Base-by-base conservation (phyloP, 805 yeast species). In the Millerozyma acaciae region DNA sequence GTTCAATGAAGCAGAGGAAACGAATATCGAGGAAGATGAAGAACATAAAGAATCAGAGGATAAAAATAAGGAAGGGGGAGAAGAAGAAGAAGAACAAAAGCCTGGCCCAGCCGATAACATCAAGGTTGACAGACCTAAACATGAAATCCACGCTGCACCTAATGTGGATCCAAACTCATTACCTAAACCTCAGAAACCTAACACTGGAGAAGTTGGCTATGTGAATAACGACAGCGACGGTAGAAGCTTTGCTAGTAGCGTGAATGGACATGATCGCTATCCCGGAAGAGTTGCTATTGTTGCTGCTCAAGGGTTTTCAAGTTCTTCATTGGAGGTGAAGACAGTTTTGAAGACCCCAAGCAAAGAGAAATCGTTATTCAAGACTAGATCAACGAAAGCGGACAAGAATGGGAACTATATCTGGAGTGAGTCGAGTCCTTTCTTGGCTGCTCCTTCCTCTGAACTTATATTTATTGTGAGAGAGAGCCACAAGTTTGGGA, bases 401-500 rank as follows among this genome's bases (percentile, higher is more conserved):
- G 58, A 73, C 9, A 53, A 57, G 28, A 58, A 61, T 6, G 61
- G 62, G 6, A 80, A 78, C 1, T 63, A 66, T 30, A 62, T 55
- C 35, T 80, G 82, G 76, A 70, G 76, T 38, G 96, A 86, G 50
- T 65, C 78, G 14, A 65, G 73, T 39, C 68, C 79, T 4, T 84
- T 89, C 64, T 78, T 74, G 48, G 80, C 90, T 4, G 66, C 80
- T 4, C 58, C 78, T 4, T 80, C 74, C 8, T 79, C 80, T 3
- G 70, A 65, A 34, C 48, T 89, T 26, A 62, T 75, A 3, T 75
- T 90, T 48, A 67, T 69, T 25, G 75, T 85, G 17, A 66, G 76
- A 26, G 76, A 79, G 21, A 83, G 76, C 49, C 93, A 84, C 53
- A 72, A 77, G 2, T 71, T 89, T 45, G 88, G 95, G 23, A 79